Conservation (phyloP, 805 yeast genomes). For the Zygotorulaspora florentina region DNA sequence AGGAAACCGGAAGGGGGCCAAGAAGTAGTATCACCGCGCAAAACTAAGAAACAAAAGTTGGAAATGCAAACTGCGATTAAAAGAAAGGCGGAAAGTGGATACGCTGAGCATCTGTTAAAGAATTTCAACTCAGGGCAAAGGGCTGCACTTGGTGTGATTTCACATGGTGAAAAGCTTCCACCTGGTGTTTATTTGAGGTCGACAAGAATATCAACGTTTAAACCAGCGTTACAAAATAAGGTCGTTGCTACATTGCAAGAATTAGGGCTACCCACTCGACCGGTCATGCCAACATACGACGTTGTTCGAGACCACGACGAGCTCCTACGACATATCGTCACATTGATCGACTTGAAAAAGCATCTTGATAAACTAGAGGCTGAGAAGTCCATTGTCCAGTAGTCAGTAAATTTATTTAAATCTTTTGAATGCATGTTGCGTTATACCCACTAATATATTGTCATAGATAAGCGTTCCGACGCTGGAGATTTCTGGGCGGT, state of each 20-base stretch:
- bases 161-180: conserved; percentile 63
- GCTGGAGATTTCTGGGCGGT: background rate
- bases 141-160: conserved; percentile 75
- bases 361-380: conserved; percentile 85
- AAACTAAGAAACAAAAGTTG: conserved; percentile 32
- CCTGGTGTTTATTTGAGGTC: conserved; percentile 86
- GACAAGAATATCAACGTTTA: conserved; percentile 67
- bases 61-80: conserved; percentile 31
- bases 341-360: conserved; percentile 76
- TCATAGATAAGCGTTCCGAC: background rate
- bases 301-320: conserved; percentile 76
- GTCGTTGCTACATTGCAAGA: conserved; percentile 65
- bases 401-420: background rate
- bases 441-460: too few species aligned
- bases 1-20: conserved; percentile 10
- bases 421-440: too few species aligned
- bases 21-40: conserved; percentile 19
- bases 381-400: conserved; percentile 53
- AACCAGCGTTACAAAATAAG: conserved; percentile 68
- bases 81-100: conserved; percentile 31
- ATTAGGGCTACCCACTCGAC: conserved; percentile 72
- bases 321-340: conserved; percentile 61
- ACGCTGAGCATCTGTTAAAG: conserved; percentile 33
- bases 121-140: conserved; percentile 71
- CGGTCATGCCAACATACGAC: conserved; percentile 80